A percentile compares a stretch with the other conserved stretches of the same genome.
phyloP scores from a whole-genome alignment of 345 rosid genomes.

The Erucastrum elatum region DNA sequence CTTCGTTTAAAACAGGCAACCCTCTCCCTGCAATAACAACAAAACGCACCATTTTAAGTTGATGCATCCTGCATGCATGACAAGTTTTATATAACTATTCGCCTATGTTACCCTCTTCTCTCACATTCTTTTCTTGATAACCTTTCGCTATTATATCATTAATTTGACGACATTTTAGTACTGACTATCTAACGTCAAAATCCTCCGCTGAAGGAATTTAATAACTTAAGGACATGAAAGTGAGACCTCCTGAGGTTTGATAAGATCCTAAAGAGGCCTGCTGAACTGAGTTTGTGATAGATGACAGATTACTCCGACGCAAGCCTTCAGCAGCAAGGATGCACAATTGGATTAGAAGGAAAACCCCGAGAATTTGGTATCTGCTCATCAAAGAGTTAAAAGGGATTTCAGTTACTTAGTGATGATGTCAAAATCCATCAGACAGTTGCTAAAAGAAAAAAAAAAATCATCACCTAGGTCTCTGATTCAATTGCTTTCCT shows the following conservation, averaged over 20 bases:
- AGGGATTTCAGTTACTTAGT: constrained; percentile 28
- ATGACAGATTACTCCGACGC: constrained; percentile 76
- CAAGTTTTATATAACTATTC: neutral
- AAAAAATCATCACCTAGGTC: constrained; percentile 65
- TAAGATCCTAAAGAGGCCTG: constrained; percentile 59
- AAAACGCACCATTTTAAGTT: neutral
- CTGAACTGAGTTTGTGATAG: constrained; percentile 80
- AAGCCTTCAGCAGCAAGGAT: constrained; percentile 85
- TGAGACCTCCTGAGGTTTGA: constrained; percentile 62
- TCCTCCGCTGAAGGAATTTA: neutral
- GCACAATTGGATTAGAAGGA: constrained; percentile 89
- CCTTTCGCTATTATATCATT: neutral
- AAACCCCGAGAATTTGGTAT: constrained; percentile 88
- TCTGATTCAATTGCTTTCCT: constrained; percentile 90
- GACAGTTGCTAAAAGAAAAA: constrained; percentile 19
- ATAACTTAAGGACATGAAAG: constrained; percentile 1
- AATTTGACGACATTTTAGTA: neutral
- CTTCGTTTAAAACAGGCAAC: constrained; percentile 85
- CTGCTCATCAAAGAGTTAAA: constrained; percentile 46
- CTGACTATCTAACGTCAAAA: neutral
- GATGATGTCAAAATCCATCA: neutral
- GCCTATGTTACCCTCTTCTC: neutral
- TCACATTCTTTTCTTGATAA: neutral
- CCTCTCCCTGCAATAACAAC: constrained; percentile 62
- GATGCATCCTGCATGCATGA: constrained; percentile 13